Percentiles rank a stretch among this genome's conserved stretches.
Conservation (phyloP, 495 filamentous ascomycete genomes). For the Penicillium macrosclerotiorum region DNA sequence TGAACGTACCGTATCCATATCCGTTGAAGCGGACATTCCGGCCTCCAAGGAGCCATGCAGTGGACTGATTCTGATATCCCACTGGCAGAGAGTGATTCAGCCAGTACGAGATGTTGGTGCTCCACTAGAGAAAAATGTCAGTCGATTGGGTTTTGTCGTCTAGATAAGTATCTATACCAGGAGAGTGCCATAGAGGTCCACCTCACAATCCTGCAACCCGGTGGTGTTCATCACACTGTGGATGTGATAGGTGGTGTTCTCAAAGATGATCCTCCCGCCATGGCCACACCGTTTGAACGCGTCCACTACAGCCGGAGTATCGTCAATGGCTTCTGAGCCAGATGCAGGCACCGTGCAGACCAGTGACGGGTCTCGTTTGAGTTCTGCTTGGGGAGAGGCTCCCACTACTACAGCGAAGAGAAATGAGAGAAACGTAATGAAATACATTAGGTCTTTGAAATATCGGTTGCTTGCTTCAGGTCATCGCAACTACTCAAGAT, state of each 20-base stretch:
- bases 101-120: conserved; percentile 44
- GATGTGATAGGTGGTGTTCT: conserved; percentile 35
- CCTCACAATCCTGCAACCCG: conserved; percentile 35
- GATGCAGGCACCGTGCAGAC: neutral
- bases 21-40: conserved; percentile 37
- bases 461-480: too few species aligned
- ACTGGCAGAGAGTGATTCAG: conserved; percentile 36
- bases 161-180: too few species aligned
- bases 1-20: conserved; percentile 36
- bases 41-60: conserved; percentile 46
- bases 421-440: neutral
- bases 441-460: too few species aligned
- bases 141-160: neutral
- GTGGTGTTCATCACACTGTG: conserved; percentile 46
- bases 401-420: neutral
- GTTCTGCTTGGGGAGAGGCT: too few species aligned
- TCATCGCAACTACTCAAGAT: too few species aligned
- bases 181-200: conserved; percentile 38
- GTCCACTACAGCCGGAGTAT: conserved; percentile 39
- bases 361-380: neutral
- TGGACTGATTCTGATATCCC: conserved; percentile 47
- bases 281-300: conserved; percentile 43
- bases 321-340: conserved; percentile 20
- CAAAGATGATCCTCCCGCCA: conserved; percentile 39
- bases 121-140: conserved; percentile 27